Percentiles rank a stretch among this genome's conserved stretches.
These are phyloP conservation scores for Rosa multiflora DNA, from an alignment of 306 rosid species.

Conservation along the genomic window DNA sequence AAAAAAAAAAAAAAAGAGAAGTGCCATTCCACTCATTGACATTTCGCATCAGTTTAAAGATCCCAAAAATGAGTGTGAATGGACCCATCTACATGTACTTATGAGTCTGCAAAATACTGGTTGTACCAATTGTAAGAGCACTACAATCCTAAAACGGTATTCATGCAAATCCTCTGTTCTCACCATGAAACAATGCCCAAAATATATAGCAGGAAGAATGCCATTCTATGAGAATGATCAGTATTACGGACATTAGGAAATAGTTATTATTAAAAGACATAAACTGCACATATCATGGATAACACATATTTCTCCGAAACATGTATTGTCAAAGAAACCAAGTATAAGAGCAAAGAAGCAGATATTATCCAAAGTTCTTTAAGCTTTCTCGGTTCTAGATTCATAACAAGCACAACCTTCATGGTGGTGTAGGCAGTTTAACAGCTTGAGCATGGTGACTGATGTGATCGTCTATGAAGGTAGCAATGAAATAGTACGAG, in stretches of 20 bases:
- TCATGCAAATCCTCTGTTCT: too few relatives aligned
- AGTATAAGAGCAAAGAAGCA: not conserved
- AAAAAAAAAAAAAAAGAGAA: too few relatives aligned
- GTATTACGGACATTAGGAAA: not conserved
- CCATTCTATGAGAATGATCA: not conserved
- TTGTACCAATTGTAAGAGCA: too few relatives aligned
- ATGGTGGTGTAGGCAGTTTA: slow-evolving; percentile 44
- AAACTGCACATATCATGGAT: not conserved
- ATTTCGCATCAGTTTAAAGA: too few relatives aligned
- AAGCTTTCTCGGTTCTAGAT: slow-evolving; percentile 22
- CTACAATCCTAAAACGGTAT: too few relatives aligned
- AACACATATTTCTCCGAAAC: not conserved
- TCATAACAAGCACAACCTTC: slow-evolving; percentile 28
- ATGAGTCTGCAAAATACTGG: too few relatives aligned
- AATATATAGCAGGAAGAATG: not conserved
- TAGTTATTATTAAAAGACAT: not conserved
- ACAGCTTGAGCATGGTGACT: slow-evolving; percentile 91
- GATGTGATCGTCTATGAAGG: slow-evolving; percentile 94
- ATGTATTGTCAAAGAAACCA: not conserved
- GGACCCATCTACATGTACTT: too few relatives aligned
- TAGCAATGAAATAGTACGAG: slow-evolving; percentile 71
- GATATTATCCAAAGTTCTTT: slow-evolving; percentile 14
- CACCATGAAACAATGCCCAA: too few relatives aligned
- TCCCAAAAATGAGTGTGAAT: too few relatives aligned
- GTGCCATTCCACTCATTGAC: too few relatives aligned